Conservation (phyloP, 75 land plant species). For the Pseudotsuga menziesii region DNA sequence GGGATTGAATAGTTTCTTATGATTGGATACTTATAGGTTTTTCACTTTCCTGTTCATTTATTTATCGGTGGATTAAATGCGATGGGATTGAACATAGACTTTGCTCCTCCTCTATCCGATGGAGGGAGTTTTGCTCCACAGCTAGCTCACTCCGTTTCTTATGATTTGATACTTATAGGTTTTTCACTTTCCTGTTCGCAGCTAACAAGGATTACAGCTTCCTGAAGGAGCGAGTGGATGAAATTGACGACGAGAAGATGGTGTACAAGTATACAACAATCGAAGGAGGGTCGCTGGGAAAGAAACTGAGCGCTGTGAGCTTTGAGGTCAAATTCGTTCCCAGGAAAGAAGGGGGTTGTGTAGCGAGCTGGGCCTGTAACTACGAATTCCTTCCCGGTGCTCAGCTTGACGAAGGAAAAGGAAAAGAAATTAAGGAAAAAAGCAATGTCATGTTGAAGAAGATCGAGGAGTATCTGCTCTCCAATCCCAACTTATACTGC, state of each 20-base stretch:
- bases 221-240: slow-evolving; percentile 20
- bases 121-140: no score
- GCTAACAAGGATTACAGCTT: slow-evolving; percentile 1
- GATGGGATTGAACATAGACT: no score
- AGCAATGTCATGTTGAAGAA: slow-evolving; percentile 18
- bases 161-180: no score
- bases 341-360: slow-evolving; percentile 12
- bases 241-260: slow-evolving; percentile 15
- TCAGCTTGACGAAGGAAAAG: slow-evolving; percentile 18
- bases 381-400: slow-evolving; percentile 8
- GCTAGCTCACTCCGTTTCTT: no score
- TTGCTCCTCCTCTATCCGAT: no score
- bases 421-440: slow-evolving; percentile 14
- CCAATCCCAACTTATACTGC: slow-evolving; percentile 23
- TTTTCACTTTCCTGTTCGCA: no score
- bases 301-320: neutral
- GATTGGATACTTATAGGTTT: no score
- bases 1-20: no score
- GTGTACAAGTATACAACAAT: slow-evolving; percentile 14
- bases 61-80: no score
- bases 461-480: slow-evolving; percentile 27
- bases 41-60: no score
- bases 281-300: slow-evolving; percentile 23
- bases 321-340: slow-evolving; percentile 22
- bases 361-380: slow-evolving; percentile 11